Percentiles rank a stretch among this genome's conserved stretches.
Conservation (phyloP, 2,329 filamentous ascomycete species). For the Monilinia fructigena region DNA sequence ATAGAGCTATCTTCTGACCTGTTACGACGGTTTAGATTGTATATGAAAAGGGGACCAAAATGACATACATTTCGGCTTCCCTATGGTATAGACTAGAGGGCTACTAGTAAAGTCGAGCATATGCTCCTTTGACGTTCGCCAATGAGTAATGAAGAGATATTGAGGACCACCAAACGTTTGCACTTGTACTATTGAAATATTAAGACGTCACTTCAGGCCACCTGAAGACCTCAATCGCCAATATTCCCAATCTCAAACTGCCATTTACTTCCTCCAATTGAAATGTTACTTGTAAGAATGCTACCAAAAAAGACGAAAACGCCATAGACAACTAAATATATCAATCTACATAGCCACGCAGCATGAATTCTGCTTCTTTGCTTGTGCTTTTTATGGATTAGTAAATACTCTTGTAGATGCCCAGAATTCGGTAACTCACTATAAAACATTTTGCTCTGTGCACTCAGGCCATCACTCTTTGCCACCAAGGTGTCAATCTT, state of each 20-base stretch:
- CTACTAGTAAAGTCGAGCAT: conserved; percentile 25
- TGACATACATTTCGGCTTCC: background rate
- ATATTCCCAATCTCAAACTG: conserved; percentile 19
- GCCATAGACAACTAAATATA: conserved; percentile 25
- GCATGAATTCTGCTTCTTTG: conserved; percentile 80
- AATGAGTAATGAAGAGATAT: conserved; percentile 19
- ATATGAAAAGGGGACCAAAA: conserved; percentile 4
- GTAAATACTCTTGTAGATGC: conserved; percentile 1
- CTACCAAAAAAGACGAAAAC: conserved; percentile 26
- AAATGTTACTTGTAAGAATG: conserved; percentile 17
- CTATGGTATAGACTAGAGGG: conserved; percentile 17
- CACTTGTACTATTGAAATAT: conserved; percentile 10
- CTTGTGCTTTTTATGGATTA: conserved; percentile 50
- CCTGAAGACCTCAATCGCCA: background rate
- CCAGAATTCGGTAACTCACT: conserved; percentile 50
- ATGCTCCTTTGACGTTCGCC: conserved; percentile 25
- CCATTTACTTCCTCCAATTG: conserved; percentile 11
- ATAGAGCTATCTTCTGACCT: background rate
- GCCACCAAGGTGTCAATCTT: conserved; percentile 93
- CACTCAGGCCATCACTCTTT: conserved; percentile 88
- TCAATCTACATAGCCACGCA: conserved; percentile 63
- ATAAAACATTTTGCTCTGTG: conserved; percentile 98
- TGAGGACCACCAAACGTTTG: background rate
- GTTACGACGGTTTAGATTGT: conserved; percentile 1
- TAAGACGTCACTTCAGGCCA: conserved; percentile 4